These are phyloP conservation scores for Torulaspora maleeae DNA, from an alignment of 805 yeast species.

Conservation along the genomic window DNA sequence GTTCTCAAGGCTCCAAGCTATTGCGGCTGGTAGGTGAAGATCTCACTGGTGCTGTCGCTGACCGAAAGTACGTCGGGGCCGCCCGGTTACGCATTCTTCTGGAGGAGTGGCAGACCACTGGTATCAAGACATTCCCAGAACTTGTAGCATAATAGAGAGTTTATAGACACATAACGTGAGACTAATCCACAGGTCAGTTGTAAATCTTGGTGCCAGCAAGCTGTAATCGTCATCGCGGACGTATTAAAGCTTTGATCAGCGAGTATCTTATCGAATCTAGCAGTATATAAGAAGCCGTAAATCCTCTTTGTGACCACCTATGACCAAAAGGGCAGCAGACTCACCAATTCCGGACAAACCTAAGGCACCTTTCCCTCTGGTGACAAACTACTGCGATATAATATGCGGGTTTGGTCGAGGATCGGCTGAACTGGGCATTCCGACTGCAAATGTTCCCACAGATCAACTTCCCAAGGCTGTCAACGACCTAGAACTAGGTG, in stretches of 20 bases:
- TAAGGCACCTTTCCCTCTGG: conserved; percentile 45
- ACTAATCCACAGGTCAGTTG: background rate
- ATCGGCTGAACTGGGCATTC: conserved; percentile 86
- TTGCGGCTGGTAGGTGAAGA: conserved; percentile 42
- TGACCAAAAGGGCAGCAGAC: conserved; percentile 23
- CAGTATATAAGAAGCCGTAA: background rate
- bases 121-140: conserved; percentile 41
- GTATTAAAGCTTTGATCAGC: background rate
- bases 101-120: conserved; percentile 64
- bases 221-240: background rate
- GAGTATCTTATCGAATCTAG: background rate
- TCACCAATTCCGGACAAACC: conserved; percentile 41
- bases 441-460: conserved; percentile 87
- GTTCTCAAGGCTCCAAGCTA: conserved; percentile 65
- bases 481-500: conserved; percentile 60
- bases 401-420: conserved; percentile 94
- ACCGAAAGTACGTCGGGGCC: conserved; percentile 64
- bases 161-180: background rate
- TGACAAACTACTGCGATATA: conserved; percentile 43
- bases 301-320: background rate
- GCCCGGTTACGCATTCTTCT: conserved; percentile 70
- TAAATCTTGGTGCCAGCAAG: background rate
- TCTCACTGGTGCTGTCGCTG: conserved; percentile 53
- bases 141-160: conserved; percentile 29
- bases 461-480: conserved; percentile 42